These are phyloP conservation scores for Desmodesmus armatus DNA, from an alignment of 139 green algal genomes.

Conservation along the genomic window DNA sequence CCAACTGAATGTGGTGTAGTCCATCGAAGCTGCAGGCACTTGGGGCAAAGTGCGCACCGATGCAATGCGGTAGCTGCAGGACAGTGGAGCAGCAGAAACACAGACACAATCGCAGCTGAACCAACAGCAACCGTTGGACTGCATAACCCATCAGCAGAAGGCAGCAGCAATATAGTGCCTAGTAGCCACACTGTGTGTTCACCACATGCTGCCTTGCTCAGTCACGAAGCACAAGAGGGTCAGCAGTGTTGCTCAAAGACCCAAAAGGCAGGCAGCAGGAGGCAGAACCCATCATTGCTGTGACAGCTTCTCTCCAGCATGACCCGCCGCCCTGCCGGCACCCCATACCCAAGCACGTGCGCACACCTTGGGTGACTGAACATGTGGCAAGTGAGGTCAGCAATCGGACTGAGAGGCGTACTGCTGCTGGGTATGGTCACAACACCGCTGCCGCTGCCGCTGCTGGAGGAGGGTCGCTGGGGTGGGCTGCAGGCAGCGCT, in stretches of 20 bases:
- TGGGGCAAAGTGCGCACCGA: slow-evolving; percentile 42
- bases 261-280: too few relatives aligned
- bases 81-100: neutral
- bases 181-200: too few relatives aligned
- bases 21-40: slow-evolving; percentile 49
- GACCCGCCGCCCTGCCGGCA: too few relatives aligned
- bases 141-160: neutral
- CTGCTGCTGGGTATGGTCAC: neutral
- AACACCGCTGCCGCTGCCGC: neutral
- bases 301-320: too few relatives aligned
- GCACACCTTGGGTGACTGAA: slow-evolving; percentile 73
- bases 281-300: neutral
- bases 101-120: neutral
- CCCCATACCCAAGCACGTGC: too few relatives aligned
- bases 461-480: too few relatives aligned
- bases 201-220: too few relatives aligned
- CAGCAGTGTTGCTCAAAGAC: too few relatives aligned
- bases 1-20: slow-evolving; percentile 88
- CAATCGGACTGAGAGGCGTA: slow-evolving; percentile 50
- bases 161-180: neutral
- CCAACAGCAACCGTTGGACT: neutral
- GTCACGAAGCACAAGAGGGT: too few relatives aligned
- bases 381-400: slow-evolving; percentile 69
- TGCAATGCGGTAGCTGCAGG: slow-evolving; percentile 52
- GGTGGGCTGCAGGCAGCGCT: too few relatives aligned